phyloP scores from a whole-genome alignment of 1,284 basidiomycete genomes.

The Phellinidium pouzarii region DNA sequence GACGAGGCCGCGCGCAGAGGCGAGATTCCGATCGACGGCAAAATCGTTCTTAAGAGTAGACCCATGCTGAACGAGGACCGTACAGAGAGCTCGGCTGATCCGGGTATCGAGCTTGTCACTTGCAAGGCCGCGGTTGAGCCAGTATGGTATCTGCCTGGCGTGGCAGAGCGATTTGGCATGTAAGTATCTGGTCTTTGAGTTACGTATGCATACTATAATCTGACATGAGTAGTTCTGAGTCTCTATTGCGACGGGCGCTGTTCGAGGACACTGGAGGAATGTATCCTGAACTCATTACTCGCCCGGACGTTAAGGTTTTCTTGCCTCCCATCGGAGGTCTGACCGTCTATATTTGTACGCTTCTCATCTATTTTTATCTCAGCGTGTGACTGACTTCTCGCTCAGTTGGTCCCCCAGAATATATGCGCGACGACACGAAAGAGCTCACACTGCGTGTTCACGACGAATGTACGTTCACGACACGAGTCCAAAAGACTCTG shows the following conservation, averaged over 20 bases:
- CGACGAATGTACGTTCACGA: conserved; percentile 69
- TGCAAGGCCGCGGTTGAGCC: conserved; percentile 88
- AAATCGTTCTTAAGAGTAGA: conserved; percentile 65
- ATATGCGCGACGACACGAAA: conserved; percentile 71
- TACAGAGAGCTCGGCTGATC: conserved; percentile 49
- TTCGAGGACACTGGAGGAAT: conserved; percentile 96
- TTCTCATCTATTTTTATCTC: conserved; percentile 13
- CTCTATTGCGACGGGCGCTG: conserved; percentile 75
- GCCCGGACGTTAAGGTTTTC: conserved; percentile 93
- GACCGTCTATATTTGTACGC: conserved; percentile 87
- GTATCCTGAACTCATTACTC: conserved; percentile 94
- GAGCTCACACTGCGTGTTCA: conserved; percentile 90
- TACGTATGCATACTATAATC: conserved; percentile 4
- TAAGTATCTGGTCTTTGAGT: conserved; percentile 33
- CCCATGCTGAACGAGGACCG: conserved; percentile 60
- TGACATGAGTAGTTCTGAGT: conserved; percentile 60
- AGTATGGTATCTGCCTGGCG: conserved; percentile 94
- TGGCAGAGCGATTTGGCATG: conserved; percentile 86
- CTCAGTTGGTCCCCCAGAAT: conserved; percentile 76
- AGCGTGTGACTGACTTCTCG: not conserved
- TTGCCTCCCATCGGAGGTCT: conserved; percentile 89
- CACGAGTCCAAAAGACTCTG: not conserved
- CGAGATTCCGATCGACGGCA: conserved; percentile 74
- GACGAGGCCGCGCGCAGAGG: conserved; percentile 78
- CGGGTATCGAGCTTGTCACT: conserved; percentile 83